phyloP scores from a whole-genome alignment of 1,139 yeast genomes.

The Blastobotrys elegans region DNA sequence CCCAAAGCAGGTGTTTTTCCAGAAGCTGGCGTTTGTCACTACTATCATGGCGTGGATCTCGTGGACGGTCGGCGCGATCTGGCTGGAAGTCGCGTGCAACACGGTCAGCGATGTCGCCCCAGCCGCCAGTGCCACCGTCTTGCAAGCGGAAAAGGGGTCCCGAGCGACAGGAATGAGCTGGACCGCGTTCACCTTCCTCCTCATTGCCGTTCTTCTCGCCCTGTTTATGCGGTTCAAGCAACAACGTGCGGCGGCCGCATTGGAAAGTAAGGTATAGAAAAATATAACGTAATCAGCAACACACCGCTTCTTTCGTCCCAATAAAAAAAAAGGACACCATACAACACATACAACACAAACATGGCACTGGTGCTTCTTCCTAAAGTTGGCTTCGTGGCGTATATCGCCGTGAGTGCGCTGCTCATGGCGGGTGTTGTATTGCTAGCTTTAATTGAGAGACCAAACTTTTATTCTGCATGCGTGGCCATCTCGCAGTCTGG shows the following conservation, averaged over 20 bases:
- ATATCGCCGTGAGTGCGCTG: constrained; percentile 20
- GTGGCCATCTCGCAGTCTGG: constrained; percentile 43
- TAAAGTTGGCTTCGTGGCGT: constrained; percentile 25
- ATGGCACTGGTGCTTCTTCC: not conserved
- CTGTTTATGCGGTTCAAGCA: constrained; percentile 6
- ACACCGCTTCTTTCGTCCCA: too few relatives aligned
- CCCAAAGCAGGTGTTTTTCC: constrained; percentile 42
- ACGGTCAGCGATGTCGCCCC: constrained; percentile 44
- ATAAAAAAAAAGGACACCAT: too few relatives aligned
- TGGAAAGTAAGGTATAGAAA: too few relatives aligned
- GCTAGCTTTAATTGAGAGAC: constrained; percentile 36
- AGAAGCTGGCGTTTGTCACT: constrained; percentile 36
- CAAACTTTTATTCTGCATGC: constrained; percentile 43
- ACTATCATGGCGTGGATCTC: constrained; percentile 42
- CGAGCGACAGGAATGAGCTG: constrained; percentile 60
- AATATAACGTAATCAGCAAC: too few relatives aligned
- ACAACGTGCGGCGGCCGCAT: not conserved
- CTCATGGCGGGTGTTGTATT: constrained; percentile 33
- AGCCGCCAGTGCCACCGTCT: constrained; percentile 48
- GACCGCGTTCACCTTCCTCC: constrained; percentile 49
- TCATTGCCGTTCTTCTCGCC: constrained; percentile 8
- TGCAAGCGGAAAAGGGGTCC: constrained; percentile 44
- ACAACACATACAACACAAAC: too few relatives aligned
- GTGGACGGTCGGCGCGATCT: constrained; percentile 69
- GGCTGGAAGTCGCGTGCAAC: constrained; percentile 56